Conservation (phyloP, 2,329 filamentous ascomycete genomes). For the Beauveria varroae region DNA sequence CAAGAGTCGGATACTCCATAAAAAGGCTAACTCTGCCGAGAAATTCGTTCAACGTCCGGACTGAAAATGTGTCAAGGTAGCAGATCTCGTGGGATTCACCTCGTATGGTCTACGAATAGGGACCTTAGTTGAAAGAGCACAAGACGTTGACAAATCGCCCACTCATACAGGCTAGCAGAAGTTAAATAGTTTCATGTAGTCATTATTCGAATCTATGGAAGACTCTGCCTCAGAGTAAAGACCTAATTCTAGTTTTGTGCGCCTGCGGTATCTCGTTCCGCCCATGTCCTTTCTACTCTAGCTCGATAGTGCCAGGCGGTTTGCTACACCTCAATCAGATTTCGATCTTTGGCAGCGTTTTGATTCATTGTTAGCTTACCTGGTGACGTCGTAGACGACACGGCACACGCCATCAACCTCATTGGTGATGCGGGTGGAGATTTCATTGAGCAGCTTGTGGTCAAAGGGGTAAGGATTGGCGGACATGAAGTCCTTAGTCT, state of each 20-base stretch:
- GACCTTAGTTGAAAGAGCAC: too few species aligned
- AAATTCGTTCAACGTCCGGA: too few species aligned
- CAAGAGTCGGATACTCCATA: too few species aligned
- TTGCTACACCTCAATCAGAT: constrained; percentile 34
- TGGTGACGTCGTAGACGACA: constrained; percentile 59
- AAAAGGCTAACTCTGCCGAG: too few species aligned
- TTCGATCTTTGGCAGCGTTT: background rate
- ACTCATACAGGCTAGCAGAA: too few species aligned
- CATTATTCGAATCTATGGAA: background rate
- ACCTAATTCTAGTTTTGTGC: background rate
- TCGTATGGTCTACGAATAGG: too few species aligned
- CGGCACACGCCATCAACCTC: constrained; percentile 60
- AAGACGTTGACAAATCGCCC: too few species aligned
- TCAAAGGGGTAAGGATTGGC: constrained; percentile 62
- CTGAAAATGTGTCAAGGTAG: too few species aligned
- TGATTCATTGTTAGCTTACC: constrained; percentile 27
- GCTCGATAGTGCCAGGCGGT: constrained; percentile 66
- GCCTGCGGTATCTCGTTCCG: background rate
- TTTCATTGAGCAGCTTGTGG: constrained; percentile 55
- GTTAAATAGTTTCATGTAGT: background rate
- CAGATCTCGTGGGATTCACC: too few species aligned
- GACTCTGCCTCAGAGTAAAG: background rate
- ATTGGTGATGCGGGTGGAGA: constrained; percentile 60
- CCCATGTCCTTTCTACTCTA: constrained; percentile 46
- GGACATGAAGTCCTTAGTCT: constrained; percentile 54